These are phyloP conservation scores for Pichia sp. DNA, from an alignment of 1,139 yeast genomes.

Conservation along the genomic window DNA sequence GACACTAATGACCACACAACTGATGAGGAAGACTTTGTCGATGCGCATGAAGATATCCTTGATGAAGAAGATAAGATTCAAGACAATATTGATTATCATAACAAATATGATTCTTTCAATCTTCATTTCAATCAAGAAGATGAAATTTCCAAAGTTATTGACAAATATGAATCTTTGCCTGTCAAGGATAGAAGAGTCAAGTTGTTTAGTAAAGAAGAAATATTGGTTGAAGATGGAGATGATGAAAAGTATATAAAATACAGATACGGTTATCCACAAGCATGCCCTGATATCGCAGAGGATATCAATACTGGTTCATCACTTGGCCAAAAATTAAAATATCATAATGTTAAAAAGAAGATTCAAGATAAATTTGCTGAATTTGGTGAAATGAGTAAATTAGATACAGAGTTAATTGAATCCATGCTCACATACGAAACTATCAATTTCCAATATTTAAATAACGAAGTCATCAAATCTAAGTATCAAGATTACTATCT, in stretches of 20 bases:
- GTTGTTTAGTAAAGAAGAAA: constrained; percentile 9
- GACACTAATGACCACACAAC: constrained; percentile 31
- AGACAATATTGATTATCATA: constrained; percentile 30
- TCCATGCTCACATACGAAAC: constrained; percentile 77
- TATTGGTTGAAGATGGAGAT: background rate
- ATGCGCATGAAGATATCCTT: constrained; percentile 31
- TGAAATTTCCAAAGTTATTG: constrained; percentile 33
- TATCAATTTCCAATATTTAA: constrained; percentile 57
- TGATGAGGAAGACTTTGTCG: constrained; percentile 34
- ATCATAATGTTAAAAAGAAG: constrained; percentile 30
- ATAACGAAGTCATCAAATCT: constrained; percentile 39
- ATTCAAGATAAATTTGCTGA: constrained; percentile 20
- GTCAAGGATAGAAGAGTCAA: constrained; percentile 5
- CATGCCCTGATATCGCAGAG: constrained; percentile 3
- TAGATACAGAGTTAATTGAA: constrained; percentile 44
- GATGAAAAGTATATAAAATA: constrained; percentile 20
- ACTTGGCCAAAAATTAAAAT: constrained; percentile 19
- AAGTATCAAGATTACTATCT: constrained; percentile 64
- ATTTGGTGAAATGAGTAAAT: constrained; percentile 15
- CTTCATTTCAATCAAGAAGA: constrained; percentile 66
- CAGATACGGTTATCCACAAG: constrained; percentile 22
- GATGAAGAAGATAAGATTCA: constrained; percentile 36
- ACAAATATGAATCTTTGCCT: constrained; percentile 32
- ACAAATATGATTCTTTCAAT: constrained; percentile 65
- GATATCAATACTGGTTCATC: constrained; percentile 7